Conservation (phyloP, 371 early-diverging fungal genomes). For the Syncephalis plumigaleata region DNA sequence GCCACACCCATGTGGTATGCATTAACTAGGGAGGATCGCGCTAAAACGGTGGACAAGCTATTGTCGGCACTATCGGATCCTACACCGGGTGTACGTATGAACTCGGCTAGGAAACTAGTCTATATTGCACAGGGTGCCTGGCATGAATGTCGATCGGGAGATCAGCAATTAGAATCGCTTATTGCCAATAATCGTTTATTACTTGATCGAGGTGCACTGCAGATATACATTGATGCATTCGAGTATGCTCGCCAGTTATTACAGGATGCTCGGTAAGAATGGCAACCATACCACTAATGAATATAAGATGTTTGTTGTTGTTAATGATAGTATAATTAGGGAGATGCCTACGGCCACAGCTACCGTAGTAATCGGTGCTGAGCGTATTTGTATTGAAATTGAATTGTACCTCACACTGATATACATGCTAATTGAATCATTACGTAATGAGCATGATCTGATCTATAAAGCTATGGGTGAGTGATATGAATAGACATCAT, state of each 20-base stretch:
- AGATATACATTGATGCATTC: constrained; percentile 22
- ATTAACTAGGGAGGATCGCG: too few relatives aligned
- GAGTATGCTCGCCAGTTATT: constrained; percentile 10
- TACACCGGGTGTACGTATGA: constrained; percentile 11
- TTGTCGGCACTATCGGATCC: too few relatives aligned
- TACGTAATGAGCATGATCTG: constrained; percentile 7
- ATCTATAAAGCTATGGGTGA: too few relatives aligned
- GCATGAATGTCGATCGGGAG: constrained; percentile 9
- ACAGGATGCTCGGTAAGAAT: background rate
- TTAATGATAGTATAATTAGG: background rate
- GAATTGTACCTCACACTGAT: constrained; percentile 35
- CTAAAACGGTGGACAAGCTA: too few relatives aligned
- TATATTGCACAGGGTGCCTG: constrained; percentile 38
- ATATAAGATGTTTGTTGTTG: background rate
- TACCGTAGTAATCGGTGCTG: background rate
- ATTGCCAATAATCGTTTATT: constrained; percentile 21
- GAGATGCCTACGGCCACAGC: background rate
- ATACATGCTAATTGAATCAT: constrained; percentile 28
- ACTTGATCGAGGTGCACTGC: constrained; percentile 26
- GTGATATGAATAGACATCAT: too few relatives aligned
- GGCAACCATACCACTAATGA: background rate
- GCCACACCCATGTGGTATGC: too few relatives aligned
- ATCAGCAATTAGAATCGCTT: constrained; percentile 20
- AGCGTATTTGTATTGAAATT: constrained; percentile 19
- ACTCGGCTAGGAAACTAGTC: constrained; percentile 21